phyloP scores from a whole-genome alignment of 345 rosid genomes.

The Arabis hirsuta region DNA sequence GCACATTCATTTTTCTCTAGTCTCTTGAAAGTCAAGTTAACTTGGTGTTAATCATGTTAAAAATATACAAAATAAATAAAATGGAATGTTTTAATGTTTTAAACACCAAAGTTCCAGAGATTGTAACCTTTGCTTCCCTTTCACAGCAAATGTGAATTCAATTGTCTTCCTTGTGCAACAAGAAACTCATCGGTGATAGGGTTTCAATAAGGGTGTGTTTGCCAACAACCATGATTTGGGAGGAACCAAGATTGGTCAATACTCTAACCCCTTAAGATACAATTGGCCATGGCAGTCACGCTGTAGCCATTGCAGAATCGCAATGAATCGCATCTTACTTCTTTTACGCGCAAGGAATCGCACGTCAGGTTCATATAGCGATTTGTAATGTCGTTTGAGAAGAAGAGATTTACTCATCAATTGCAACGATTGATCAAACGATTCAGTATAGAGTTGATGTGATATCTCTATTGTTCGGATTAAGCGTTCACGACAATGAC shows the following conservation, averaged over 20 bases:
- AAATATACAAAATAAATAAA: not conserved
- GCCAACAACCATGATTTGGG: slow-evolving; percentile 43
- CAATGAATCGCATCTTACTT: slow-evolving; percentile 49
- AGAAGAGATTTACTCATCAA: slow-evolving; percentile 43
- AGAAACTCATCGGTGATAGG: slow-evolving; percentile 53
- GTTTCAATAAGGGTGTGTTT: slow-evolving; percentile 44
- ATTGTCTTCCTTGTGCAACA: slow-evolving; percentile 49
- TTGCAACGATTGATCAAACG: slow-evolving; percentile 75
- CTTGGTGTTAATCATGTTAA: not conserved
- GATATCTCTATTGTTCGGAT: slow-evolving; percentile 62
- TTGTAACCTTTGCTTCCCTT: slow-evolving; percentile 31
- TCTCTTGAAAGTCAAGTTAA: not conserved
- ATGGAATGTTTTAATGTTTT: not conserved
- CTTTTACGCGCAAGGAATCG: slow-evolving; percentile 55
- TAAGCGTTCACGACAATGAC: slow-evolving; percentile 33
- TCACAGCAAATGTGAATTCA: slow-evolving; percentile 46
- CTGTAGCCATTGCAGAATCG: slow-evolving; percentile 50
- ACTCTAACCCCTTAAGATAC: slow-evolving; percentile 43
- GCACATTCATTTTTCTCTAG: slow-evolving; percentile 5
- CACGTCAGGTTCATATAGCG: slow-evolving; percentile 49
- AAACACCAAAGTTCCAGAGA: slow-evolving; percentile 24
- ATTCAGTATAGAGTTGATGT: slow-evolving; percentile 69
- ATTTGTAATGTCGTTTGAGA: slow-evolving; percentile 57
- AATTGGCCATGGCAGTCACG: slow-evolving; percentile 62
- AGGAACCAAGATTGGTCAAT: slow-evolving; percentile 11